Evolutionary conservation across 179 eudicot species (phyloP).

Genomic region (Kewa caespitosa): DNA sequence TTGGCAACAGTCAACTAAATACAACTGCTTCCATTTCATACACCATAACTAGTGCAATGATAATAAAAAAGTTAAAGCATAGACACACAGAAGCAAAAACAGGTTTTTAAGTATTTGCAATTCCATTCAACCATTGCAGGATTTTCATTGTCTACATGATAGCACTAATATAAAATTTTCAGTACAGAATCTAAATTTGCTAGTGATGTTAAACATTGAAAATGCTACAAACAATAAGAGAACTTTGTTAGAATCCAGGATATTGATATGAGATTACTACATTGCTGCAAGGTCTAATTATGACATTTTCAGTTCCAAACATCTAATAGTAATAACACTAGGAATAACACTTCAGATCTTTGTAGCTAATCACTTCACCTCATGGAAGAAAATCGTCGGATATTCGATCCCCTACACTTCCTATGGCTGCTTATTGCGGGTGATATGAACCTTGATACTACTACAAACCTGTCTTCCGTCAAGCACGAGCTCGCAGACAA

Average conservation of each 20-base stretch:
- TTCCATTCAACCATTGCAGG: background rate
- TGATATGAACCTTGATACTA: slow-evolving; percentile 4
- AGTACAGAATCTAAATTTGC: no score
- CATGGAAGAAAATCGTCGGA: background rate
- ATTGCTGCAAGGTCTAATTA: background rate
- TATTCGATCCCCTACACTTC: background rate
- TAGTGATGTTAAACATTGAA: no score
- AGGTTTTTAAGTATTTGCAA: background rate
- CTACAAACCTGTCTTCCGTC: background rate
- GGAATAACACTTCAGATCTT: background rate
- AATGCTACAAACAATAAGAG: background rate
- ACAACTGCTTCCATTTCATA: background rate
- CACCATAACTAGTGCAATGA: background rate
- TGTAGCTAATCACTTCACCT: background rate
- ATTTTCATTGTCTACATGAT: background rate
- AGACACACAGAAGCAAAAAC: background rate
- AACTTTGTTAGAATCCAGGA: background rate
- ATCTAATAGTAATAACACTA: no score
- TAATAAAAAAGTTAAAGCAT: background rate
- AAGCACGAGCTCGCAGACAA: slow-evolving; percentile 1
- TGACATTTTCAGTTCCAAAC: no score
- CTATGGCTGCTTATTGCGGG: background rate
- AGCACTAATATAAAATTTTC: background rate
- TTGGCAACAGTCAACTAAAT: background rate
- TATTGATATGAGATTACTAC: background rate